Conservation (phyloP, 2,329 filamentous ascomycete species). For the Aspergillus melleus region DNA sequence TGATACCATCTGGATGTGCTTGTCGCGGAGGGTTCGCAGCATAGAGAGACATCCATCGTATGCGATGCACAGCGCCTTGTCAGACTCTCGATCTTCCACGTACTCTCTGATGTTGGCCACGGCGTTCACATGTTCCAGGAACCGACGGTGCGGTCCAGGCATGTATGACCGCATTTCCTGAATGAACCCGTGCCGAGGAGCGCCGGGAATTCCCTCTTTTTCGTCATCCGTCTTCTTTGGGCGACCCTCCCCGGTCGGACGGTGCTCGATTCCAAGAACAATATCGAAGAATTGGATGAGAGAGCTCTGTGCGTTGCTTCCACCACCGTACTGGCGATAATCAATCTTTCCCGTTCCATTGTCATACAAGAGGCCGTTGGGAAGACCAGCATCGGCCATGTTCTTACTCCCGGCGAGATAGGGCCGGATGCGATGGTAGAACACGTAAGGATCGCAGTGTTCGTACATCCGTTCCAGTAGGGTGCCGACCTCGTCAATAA, state of each 20-base stretch:
- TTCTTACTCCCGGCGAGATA: slow-evolving; percentile 97
- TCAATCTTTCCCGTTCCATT: slow-evolving; percentile 66
- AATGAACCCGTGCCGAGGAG: slow-evolving; percentile 81
- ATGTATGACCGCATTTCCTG: slow-evolving; percentile 97
- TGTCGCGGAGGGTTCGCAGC: slow-evolving; percentile 77
- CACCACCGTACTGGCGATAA: slow-evolving; percentile 85
- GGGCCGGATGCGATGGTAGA: slow-evolving; percentile 94
- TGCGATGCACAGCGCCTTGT: slow-evolving; percentile 71
- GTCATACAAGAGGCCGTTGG: slow-evolving; percentile 84
- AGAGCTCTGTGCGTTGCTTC: slow-evolving; percentile 95
- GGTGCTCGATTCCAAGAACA: slow-evolving; percentile 82
- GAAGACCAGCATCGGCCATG: slow-evolving; percentile 91
- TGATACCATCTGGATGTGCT: slow-evolving; percentile 93
- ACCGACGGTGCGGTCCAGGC: slow-evolving; percentile 88
- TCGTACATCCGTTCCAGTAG: slow-evolving; percentile 91
- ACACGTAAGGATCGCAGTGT: slow-evolving; percentile 88
- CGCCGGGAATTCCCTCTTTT: slow-evolving; percentile 45
- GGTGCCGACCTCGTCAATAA: slow-evolving; percentile 77
- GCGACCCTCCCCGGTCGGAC: slow-evolving; percentile 72
- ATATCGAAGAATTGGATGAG: slow-evolving; percentile 98
- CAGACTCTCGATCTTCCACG: slow-evolving; percentile 62
- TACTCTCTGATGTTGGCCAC: slow-evolving; percentile 87
- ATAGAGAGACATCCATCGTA: slow-evolving; percentile 89
- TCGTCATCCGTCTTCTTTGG: slow-evolving; percentile 40
- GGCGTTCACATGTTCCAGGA: slow-evolving; percentile 74